A percentile compares a stretch with the other conserved stretches of the same genome.
These are phyloP conservation scores for Entophlyctis helioformis DNA, from an alignment of 192 early-diverging fungal genomes.

Conservation along the genomic window DNA sequence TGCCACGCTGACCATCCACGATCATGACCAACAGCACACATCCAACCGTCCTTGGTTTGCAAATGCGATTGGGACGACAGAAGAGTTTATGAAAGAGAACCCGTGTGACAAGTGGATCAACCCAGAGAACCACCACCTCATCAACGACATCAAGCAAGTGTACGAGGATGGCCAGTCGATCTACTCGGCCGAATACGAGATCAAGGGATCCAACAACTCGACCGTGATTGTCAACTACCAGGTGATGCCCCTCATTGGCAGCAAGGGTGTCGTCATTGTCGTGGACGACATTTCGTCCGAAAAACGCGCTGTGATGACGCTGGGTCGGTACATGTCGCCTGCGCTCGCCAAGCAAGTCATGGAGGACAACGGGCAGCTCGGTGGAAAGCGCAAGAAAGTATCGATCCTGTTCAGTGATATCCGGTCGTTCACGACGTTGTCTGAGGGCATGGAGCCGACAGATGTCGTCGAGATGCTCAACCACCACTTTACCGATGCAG, in stretches of 20 bases:
- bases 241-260: constrained; percentile 23
- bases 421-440: constrained; percentile 28
- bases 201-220: constrained; percentile 14
- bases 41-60: constrained; percentile 22
- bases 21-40: too few relatives aligned
- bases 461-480: constrained; percentile 41
- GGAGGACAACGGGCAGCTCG: constrained; percentile 37
- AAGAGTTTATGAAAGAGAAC: constrained; percentile 17
- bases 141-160: constrained; percentile 28
- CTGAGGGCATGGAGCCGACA: constrained; percentile 38
- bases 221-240: constrained; percentile 30
- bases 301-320: constrained; percentile 40
- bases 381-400: constrained; percentile 39
- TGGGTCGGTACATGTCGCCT: constrained; percentile 45
- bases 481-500: constrained; percentile 42
- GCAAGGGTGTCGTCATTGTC: constrained; percentile 35
- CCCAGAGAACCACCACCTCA: constrained; percentile 16
- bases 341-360: constrained; percentile 43
- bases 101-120: constrained; percentile 23
- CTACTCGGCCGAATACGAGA: constrained; percentile 19
- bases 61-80: constrained; percentile 15
- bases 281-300: constrained; percentile 39
- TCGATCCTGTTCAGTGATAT: constrained; percentile 24
- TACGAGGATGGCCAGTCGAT: constrained; percentile 7
- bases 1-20: too few relatives aligned